phyloP scores from a whole-genome alignment of 2,329 filamentous ascomycete genomes.

The Trichoderma atrobrunneum region DNA sequence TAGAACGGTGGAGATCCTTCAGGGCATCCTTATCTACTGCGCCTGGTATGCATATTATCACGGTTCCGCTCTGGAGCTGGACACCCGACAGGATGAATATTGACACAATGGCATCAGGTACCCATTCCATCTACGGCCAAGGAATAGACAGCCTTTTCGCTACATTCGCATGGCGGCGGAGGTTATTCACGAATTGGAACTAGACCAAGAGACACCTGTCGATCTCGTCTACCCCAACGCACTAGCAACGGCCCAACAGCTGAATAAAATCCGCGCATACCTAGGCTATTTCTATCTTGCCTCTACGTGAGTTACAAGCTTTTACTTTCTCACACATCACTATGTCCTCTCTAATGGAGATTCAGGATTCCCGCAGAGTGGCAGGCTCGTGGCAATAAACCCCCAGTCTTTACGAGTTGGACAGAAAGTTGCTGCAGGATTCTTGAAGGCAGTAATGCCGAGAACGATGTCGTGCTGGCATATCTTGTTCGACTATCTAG shows the following conservation, averaged over 20 bases:
- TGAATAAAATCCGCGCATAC: constrained; percentile 47
- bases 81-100: background rate
- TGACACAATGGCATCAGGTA: constrained; percentile 40
- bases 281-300: constrained; percentile 44
- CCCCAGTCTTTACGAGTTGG: constrained; percentile 39
- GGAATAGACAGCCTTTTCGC: constrained; percentile 47
- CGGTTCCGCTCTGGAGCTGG: no score
- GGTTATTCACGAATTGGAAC: constrained; percentile 48
- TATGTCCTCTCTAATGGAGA: background rate
- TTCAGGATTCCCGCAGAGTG: constrained; percentile 32
- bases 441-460: constrained; percentile 36
- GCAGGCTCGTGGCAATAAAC: background rate
- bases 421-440: constrained; percentile 44
- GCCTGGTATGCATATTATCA: constrained; percentile 45
- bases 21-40: constrained; percentile 56
- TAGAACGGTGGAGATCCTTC: constrained; percentile 54
- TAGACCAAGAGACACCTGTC: constrained; percentile 40
- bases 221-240: background rate
- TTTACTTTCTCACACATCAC: background rate
- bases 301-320: constrained; percentile 37
- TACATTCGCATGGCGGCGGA: constrained; percentile 53
- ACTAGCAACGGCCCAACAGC: constrained; percentile 26
- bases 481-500: constrained; percentile 44
- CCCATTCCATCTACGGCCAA: constrained; percentile 53
- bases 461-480: constrained; percentile 43